Evolutionary conservation across 176 grass and related monocot species (phyloP), one percentile per base, ranked within the genome.

Genomic region (Triticum dicoccoides): DNA sequence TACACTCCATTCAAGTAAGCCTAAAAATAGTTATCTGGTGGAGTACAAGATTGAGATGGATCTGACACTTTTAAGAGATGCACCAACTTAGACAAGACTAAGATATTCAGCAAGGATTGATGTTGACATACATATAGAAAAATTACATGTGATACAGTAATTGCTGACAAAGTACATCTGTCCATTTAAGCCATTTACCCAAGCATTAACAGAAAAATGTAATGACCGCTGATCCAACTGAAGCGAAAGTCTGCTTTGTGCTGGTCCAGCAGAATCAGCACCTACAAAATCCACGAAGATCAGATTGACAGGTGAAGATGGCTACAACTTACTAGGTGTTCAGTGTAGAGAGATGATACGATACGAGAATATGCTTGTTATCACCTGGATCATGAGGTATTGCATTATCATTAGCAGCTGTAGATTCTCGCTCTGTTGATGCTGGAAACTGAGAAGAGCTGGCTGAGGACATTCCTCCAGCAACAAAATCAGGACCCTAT

Each of bases 171-270:
- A 76, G 21, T 82, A 72, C 14, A 80, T 69, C 8, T 41, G 45
- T 81, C n/a, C 9, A 49, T 41, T 73, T 39, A 61, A 84, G 61
- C n/a, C 82, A 65, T 78, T 82, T 99, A 99, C 97, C 97, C 97
- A 99, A 90, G 94, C 94, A 91, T 73, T 90, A 64, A 96, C 72
- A 44, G 94, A 88, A 90, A 99, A 96, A 85, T 93, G 88, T 76
- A 99, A 93, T 82, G 94, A 93, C 72, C 85, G 89, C 69, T 78
- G 82, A 85, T 99, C 92, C 85, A 99, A 87, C 76, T 87, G 91
- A 72, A 95, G 66, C 56, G 92, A 80, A 81, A 84, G 63, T 68
- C 74, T 87, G 10, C 85, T 86, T 86, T 68, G 47, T 84, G 91
- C 39, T 4, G 39, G 74, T 86, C 65, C 82, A 80, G 77, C 73